A percentile compares a stretch with the other conserved stretches of the same genome.
phyloP scores from a whole-genome alignment of 257 asterid genomes.

The Solanum pennellii region DNA sequence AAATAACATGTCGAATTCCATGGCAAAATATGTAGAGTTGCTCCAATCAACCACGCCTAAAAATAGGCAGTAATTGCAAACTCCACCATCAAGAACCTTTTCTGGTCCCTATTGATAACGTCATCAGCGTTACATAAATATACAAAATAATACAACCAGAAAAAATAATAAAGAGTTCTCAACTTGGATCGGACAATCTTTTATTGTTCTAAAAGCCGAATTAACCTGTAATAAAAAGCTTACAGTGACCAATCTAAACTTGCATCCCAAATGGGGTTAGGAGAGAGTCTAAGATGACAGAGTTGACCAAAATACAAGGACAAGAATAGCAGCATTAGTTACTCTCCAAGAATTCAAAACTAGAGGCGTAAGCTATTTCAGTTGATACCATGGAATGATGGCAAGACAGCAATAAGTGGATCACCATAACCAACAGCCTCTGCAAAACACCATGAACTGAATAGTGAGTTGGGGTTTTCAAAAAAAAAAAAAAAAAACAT shows the following conservation, averaged over 20 bases:
- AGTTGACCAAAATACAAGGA: background rate
- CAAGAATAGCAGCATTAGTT: background rate
- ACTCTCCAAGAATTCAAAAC: background rate
- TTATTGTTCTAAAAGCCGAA: slow-evolving; percentile 1
- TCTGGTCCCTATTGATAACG: background rate
- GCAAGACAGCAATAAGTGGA: slow-evolving; percentile 35
- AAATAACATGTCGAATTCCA: background rate
- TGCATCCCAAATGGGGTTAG: background rate
- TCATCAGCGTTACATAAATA: background rate
- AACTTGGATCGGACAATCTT: background rate
- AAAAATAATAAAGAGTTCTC: background rate
- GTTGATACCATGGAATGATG: slow-evolving; percentile 40
- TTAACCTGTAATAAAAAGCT: background rate
- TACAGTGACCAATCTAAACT: background rate
- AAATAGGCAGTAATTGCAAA: background rate
- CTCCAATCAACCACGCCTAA: background rate
- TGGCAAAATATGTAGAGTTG: background rate
- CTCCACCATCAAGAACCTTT: background rate
- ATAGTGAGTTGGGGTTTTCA: background rate
- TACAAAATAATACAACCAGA: slow-evolving; percentile 4
- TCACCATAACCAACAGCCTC: slow-evolving; percentile 54
- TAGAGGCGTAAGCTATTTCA: slow-evolving; percentile 6
- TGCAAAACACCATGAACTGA: slow-evolving; percentile 5
- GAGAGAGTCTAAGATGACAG: background rate
- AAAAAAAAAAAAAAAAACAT: background rate